Evolutionary conservation across 495 filamentous ascomycete genomes (phyloP).

Genomic region (Penicillium goetzii): DNA sequence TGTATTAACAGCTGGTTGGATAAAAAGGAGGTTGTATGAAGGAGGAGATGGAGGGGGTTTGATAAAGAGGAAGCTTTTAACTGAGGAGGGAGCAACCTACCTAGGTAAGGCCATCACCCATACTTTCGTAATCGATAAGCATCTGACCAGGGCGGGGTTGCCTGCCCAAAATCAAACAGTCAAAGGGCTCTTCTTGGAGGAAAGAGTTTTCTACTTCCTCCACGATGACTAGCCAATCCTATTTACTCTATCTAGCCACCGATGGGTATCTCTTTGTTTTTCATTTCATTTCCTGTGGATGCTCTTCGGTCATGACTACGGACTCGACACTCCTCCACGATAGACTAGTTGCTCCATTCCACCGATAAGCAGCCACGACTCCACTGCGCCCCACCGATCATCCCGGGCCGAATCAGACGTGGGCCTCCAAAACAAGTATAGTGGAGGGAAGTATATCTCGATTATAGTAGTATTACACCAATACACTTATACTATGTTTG

Average conservation of each 20-base stretch:
- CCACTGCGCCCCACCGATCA: constrained; percentile 19
- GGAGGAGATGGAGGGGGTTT: neutral
- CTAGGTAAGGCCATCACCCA: neutral
- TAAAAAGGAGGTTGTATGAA: neutral
- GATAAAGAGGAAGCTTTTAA: constrained; percentile 4
- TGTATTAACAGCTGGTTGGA: neutral
- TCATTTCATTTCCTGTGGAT: neutral
- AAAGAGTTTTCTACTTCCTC: neutral
- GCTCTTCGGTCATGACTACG: neutral
- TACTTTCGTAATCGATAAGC: constrained; percentile 14
- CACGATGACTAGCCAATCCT: neutral
- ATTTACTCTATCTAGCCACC: neutral
- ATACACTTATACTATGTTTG: neutral
- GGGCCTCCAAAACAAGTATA: neutral
- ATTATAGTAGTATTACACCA: no score
- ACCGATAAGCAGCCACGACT: constrained; percentile 10
- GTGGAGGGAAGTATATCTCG: no score
- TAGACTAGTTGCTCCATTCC: constrained; percentile 1
- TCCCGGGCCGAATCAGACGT: constrained; percentile 4
- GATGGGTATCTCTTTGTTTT: neutral
- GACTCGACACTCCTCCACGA: neutral
- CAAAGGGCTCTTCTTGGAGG: neutral
- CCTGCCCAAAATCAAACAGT: neutral
- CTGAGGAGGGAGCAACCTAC: neutral
- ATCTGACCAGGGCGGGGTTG: constrained; percentile 14